Conservation (phyloP, 1,139 yeast species). For the Blastobotrys indianensis region DNA sequence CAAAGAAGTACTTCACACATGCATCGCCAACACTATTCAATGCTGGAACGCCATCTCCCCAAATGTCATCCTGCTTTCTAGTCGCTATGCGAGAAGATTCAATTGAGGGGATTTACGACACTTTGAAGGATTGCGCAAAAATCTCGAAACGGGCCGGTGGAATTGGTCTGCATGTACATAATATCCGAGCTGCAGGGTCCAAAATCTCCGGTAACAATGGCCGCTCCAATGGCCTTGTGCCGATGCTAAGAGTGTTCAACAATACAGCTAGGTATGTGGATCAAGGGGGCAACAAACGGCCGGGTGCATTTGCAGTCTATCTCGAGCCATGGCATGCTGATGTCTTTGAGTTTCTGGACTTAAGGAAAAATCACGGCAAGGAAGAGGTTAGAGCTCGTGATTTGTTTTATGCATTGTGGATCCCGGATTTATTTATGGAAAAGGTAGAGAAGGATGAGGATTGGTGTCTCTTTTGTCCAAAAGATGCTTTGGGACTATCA, state of each 20-base stretch:
- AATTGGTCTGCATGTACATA: constrained; percentile 77
- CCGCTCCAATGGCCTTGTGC: constrained; percentile 80
- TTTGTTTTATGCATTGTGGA: constrained; percentile 86
- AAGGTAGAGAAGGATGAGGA: constrained; percentile 72
- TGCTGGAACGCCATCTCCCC: constrained; percentile 84
- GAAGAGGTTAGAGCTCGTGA: constrained; percentile 90
- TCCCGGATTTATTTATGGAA: constrained; percentile 85
- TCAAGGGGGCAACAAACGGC: constrained; percentile 92
- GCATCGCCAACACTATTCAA: constrained; percentile 88
- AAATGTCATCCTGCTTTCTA: constrained; percentile 84
- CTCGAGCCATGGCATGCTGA: constrained; percentile 93
- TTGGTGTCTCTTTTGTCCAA: constrained; percentile 86
- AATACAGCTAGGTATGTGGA: constrained; percentile 90
- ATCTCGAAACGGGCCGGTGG: constrained; percentile 92
- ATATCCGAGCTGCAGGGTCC: constrained; percentile 79
- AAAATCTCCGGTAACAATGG: constrained; percentile 88
- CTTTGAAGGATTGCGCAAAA: constrained; percentile 78
- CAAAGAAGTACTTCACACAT: constrained; percentile 76
- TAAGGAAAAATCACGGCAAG: constrained; percentile 86
- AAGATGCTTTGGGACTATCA: constrained; percentile 77
- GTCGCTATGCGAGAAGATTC: constrained; percentile 88
- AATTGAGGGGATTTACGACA: constrained; percentile 83
- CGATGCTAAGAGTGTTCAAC: constrained; percentile 86
- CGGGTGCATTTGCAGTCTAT: constrained; percentile 87
- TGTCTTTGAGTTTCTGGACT: constrained; percentile 73